Evolutionary conservation across 345 rosid genomes (phyloP).

Genomic region (Kandelia obovata): DNA sequence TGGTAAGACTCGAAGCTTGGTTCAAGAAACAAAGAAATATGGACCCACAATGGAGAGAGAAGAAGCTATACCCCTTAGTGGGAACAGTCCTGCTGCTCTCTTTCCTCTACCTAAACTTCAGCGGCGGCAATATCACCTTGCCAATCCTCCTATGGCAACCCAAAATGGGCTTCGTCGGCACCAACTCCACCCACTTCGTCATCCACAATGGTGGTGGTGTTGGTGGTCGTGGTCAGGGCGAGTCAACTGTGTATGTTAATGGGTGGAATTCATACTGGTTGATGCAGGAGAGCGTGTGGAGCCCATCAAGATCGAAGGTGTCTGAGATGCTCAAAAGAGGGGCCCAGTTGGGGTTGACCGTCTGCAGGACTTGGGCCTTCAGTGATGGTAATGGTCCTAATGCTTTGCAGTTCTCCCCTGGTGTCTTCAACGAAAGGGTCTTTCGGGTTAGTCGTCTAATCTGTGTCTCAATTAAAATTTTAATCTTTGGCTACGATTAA

Average conservation of each 20-base stretch:
- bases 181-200: conserved; percentile 38
- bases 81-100: conserved; percentile 27
- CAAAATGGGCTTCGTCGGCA: conserved; percentile 34
- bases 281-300: conserved; percentile 36
- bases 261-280: conserved; percentile 46
- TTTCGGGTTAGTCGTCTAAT: conserved; percentile 26
- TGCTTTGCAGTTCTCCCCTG: conserved; percentile 43
- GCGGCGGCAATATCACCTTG: conserved; percentile 16
- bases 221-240: neutral
- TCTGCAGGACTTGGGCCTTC: conserved; percentile 57
- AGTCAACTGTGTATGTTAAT: conserved; percentile 23
- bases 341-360: conserved; percentile 41
- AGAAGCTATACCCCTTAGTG: conserved; percentile 24
- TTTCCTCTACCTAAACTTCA: conserved; percentile 31
- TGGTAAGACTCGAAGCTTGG: no score
- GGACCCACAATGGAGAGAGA: conserved; percentile 31
- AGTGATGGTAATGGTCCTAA: conserved; percentile 36
- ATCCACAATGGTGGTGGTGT: conserved; percentile 10
- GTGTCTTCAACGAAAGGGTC: conserved; percentile 42
- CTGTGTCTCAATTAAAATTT: neutral
- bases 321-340: conserved; percentile 32
- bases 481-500: no score
- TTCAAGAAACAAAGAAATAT: conserved; percentile 2
- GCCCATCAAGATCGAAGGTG: conserved; percentile 24
- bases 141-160: conserved; percentile 30